Percentiles rank a stretch among this genome's conserved stretches.
These are phyloP conservation scores for Fraxinus nigra DNA, from an alignment of 305 asterid species.

Conservation along the genomic window DNA sequence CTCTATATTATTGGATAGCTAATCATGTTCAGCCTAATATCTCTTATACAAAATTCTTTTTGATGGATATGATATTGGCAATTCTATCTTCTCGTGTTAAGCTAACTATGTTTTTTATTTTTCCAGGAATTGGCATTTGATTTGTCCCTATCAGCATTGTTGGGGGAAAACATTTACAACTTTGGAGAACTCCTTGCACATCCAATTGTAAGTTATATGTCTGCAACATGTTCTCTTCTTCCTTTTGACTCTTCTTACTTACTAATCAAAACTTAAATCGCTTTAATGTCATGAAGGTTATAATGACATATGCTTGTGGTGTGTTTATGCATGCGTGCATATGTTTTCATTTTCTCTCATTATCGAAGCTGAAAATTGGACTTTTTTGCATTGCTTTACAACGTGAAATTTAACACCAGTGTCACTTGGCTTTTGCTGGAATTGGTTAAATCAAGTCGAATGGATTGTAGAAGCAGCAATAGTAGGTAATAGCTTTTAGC, in stretches of 20 bases:
- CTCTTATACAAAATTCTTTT: neutral
- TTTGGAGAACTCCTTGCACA: slow-evolving; percentile 98
- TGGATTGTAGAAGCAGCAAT: neutral
- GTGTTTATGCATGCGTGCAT: neutral
- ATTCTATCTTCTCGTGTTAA: slow-evolving; percentile 5
- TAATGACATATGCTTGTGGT: neutral
- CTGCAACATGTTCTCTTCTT: neutral
- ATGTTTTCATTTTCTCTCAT: neutral
- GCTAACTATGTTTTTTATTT: slow-evolving; percentile 15
- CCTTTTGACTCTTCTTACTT: neutral
- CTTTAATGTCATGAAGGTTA: neutral
- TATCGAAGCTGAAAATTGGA: neutral
- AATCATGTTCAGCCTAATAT: neutral
- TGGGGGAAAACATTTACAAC: slow-evolving; percentile 96
- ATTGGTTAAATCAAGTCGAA: neutral
- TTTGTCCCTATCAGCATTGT: slow-evolving; percentile 83
- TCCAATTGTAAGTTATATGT: slow-evolving; percentile 71
- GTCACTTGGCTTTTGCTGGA: neutral
- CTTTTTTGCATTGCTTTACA: neutral
- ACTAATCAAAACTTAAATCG: neutral
- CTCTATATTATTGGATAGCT: neutral
- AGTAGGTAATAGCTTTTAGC: neutral
- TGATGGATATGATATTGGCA: neutral
- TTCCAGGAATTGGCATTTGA: slow-evolving; percentile 91
- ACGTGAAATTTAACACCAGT: neutral